Evolutionary conservation across 2,329 filamentous ascomycete genomes (phyloP).

Genomic region (Tolypocladium ovalisporum): DNA sequence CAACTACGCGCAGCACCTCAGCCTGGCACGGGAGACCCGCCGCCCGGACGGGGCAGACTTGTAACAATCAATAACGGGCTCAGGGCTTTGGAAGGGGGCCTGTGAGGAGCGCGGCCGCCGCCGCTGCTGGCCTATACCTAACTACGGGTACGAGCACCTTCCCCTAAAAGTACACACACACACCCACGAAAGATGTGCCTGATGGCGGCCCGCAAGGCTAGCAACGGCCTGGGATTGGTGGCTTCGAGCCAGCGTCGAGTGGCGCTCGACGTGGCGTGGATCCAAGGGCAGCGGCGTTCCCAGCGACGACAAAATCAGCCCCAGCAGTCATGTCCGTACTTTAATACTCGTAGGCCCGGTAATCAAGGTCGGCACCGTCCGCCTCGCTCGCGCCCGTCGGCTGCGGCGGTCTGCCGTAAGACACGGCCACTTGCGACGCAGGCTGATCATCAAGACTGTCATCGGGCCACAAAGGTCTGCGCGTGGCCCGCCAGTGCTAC

Average conservation of each 20-base stretch:
- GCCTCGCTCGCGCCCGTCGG: neutral
- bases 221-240: neutral
- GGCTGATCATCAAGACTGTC: neutral
- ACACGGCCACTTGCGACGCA: neutral
- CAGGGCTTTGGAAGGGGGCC: neutral
- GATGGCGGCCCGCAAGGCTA: neutral
- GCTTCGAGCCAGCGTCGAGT: neutral
- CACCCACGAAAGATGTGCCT: neutral
- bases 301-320: neutral
- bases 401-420: neutral
- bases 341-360: neutral
- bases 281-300: too few species aligned
- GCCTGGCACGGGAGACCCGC: neutral
- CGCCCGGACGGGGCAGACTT: neutral
- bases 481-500: neutral
- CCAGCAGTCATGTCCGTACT: neutral
- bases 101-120: neutral
- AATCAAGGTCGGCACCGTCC: neutral
- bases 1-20: neutral
- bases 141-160: too few species aligned
- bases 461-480: neutral
- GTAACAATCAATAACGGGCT: neutral
- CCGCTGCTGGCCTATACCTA: neutral
- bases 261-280: conserved; percentile 2
- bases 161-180: too few species aligned